phyloP scores from a whole-genome alignment of 208 protist genomes.

The Willaertia magna region DNA sequence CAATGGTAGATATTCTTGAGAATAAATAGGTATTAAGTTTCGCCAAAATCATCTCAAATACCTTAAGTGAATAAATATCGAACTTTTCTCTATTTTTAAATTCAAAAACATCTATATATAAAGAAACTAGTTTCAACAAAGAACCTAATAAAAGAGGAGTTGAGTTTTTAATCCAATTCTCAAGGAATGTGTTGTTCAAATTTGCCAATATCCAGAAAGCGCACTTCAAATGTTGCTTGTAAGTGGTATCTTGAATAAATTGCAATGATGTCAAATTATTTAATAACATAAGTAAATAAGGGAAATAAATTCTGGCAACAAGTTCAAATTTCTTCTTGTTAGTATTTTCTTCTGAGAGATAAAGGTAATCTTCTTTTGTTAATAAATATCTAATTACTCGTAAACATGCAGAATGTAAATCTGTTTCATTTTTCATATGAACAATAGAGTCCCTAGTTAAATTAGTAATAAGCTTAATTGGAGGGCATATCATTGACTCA shows the following conservation, averaged over 20 bases:
- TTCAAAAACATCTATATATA: background rate
- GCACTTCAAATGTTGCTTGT: background rate
- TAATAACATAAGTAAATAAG: background rate
- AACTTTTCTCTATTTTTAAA: background rate
- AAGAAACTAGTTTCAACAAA: background rate
- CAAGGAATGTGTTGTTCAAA: background rate
- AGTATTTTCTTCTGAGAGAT: background rate
- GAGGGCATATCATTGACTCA: background rate
- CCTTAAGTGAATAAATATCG: background rate
- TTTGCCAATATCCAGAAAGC: background rate
- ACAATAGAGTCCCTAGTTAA: background rate
- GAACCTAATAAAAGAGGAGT: background rate
- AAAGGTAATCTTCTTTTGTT: background rate
- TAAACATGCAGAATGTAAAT: background rate
- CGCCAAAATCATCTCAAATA: background rate
- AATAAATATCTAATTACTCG: background rate
- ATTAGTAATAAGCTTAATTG: background rate
- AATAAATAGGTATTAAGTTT: background rate
- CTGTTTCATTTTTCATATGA: background rate
- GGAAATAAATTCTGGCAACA: conserved; percentile 1
- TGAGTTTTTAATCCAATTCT: background rate
- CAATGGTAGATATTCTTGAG: too few species aligned
- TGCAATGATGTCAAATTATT: background rate
- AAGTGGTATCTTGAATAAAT: background rate
- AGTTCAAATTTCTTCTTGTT: background rate